phyloP scores from a whole-genome alignment of 768 basidiomycete species.

The Phylloporus scabripes region DNA sequence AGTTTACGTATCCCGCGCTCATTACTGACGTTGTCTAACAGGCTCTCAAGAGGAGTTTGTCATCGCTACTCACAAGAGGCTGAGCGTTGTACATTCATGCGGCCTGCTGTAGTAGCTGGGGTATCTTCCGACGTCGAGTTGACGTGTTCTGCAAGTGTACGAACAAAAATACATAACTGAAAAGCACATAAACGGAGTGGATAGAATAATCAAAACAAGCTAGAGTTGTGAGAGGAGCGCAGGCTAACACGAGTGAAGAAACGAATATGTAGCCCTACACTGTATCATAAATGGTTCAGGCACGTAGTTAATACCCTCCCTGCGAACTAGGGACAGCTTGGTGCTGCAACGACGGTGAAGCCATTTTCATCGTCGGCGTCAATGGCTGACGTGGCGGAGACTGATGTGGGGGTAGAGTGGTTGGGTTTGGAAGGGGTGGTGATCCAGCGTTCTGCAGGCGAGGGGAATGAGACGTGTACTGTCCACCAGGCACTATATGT shows the following conservation, averaged over 20 bases:
- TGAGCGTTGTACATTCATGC: too few species aligned
- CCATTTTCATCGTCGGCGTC: conserved; percentile 48
- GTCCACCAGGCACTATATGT: conserved; percentile 35
- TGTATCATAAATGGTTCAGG: conserved; percentile 10
- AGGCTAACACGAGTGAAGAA: conserved; percentile 5
- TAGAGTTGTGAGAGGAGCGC: conserved; percentile 19
- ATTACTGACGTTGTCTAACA: too few species aligned
- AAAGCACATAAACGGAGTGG: conserved; percentile 35
- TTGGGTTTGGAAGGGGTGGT: conserved; percentile 41
- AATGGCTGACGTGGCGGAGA: conserved; percentile 47
- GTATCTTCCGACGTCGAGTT: conserved; percentile 16
- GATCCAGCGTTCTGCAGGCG: conserved; percentile 43
- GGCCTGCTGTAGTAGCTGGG: not conserved
- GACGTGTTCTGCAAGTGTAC: conserved; percentile 21
- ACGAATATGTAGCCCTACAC: conserved; percentile 11
- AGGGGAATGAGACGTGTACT: conserved; percentile 41
- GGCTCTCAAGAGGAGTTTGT: too few species aligned
- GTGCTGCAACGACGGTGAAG: conserved; percentile 52
- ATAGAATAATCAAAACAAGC: conserved; percentile 32
- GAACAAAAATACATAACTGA: conserved; percentile 34
- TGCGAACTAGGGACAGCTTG: conserved; percentile 48
- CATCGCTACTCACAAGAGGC: too few species aligned
- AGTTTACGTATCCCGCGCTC: too few species aligned
- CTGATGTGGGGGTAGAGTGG: conserved; percentile 35
- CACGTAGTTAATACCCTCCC: conserved; percentile 42